Evolutionary conservation across 495 filamentous ascomycete species (phyloP).

Genomic region (Aspergillus bertholletiae): DNA sequence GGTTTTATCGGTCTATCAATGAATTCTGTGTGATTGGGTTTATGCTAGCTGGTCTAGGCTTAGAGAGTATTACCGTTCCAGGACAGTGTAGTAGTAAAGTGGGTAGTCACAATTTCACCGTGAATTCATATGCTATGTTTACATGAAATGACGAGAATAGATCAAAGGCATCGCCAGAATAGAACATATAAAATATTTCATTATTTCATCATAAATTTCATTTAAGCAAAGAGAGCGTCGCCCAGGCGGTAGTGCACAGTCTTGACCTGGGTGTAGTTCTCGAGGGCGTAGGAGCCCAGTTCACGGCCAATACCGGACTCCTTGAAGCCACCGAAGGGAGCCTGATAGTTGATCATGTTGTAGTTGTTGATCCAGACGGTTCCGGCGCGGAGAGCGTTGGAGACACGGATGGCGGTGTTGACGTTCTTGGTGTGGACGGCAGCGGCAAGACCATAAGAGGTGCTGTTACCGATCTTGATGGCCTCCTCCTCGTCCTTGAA

Average conservation of each 20-base stretch:
- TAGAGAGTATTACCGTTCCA: too few relatives aligned
- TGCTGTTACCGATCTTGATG: constrained; percentile 76
- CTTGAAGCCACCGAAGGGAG: constrained; percentile 92
- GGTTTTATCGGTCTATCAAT: too few relatives aligned
- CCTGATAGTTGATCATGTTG: constrained; percentile 79
- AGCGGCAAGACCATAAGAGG: constrained; percentile 78
- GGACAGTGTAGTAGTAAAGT: too few relatives aligned
- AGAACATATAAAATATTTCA: neutral
- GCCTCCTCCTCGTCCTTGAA: constrained; percentile 87
- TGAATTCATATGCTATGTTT: neutral
- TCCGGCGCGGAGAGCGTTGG: constrained; percentile 77
- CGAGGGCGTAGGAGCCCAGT: constrained; percentile 86
- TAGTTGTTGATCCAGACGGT: constrained; percentile 97
- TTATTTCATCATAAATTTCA: constrained; percentile 2
- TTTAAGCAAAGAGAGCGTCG: constrained; percentile 58
- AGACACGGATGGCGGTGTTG: constrained; percentile 87
- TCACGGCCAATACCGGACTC: constrained; percentile 91
- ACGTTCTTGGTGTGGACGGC: constrained; percentile 91
- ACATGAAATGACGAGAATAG: neutral
- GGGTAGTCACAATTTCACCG: too few relatives aligned
- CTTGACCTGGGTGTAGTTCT: constrained; percentile 87
- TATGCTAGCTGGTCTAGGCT: too few relatives aligned
- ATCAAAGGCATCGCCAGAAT: neutral
- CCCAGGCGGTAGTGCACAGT: constrained; percentile 61
- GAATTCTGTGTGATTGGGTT: too few relatives aligned